Conservation (phyloP, 169 alveolate species). For the Eimeria maxima region DNA sequence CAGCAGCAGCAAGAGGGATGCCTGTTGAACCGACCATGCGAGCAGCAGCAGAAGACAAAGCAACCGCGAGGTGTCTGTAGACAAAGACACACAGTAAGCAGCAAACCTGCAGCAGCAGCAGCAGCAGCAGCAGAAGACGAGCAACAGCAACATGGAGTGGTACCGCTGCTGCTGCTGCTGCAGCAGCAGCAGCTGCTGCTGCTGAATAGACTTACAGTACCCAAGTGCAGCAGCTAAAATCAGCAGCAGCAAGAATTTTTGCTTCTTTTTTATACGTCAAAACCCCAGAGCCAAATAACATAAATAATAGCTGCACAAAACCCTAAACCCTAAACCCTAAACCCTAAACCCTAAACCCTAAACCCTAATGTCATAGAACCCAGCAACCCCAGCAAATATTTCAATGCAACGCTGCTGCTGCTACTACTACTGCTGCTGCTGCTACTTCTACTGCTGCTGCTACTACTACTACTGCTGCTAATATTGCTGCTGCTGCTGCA, state of each 20-base stretch:
- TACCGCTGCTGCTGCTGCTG: not conserved
- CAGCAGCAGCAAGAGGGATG: not conserved
- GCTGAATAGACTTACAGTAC: not conserved
- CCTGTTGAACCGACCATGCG: not conserved
- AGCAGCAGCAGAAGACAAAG: slow-evolving; percentile 38
- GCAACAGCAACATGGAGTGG: too few relatives aligned
- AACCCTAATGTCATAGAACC: too few relatives aligned
- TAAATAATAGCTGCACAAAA: not conserved
- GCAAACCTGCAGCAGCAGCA: not conserved
- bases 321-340: too few relatives aligned
- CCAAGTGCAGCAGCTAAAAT: slow-evolving; percentile 20
- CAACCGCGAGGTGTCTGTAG: too few relatives aligned
- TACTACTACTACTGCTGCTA: too few relatives aligned
- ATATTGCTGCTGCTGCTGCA: not conserved
- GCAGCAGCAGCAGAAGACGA: not conserved
- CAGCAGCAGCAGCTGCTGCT: not conserved
- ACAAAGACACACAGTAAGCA: not conserved
- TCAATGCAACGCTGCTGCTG: too few relatives aligned
- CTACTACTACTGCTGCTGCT: too few relatives aligned
- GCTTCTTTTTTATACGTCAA: not conserved
- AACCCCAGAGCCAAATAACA: not conserved
- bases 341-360: too few relatives aligned
- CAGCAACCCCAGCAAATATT: too few relatives aligned
- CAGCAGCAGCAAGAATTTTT: slow-evolving; percentile 9
- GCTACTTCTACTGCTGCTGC: too few relatives aligned